Conservation (phyloP, 441 rosid genomes). For the Erodium texanum region DNA sequence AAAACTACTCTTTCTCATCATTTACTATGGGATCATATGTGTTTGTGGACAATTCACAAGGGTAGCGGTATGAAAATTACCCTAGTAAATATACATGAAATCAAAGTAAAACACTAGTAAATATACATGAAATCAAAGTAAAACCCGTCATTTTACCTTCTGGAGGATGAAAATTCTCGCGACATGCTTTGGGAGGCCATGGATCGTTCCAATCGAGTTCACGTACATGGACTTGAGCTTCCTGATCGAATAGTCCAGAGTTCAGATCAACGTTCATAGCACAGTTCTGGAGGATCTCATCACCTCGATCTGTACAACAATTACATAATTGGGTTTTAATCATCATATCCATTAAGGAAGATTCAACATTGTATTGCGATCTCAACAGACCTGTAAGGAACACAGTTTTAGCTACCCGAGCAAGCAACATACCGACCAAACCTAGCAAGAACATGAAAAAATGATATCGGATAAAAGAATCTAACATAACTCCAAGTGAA, state of each 20-base stretch:
- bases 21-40: no score
- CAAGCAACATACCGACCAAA: conserved; percentile 65
- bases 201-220: conserved; percentile 67
- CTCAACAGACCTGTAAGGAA: conserved; percentile 70
- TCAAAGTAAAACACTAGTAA: no score
- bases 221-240: conserved; percentile 45
- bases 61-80: no score
- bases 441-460: conserved; percentile 42
- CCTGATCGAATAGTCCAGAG: conserved; percentile 33
- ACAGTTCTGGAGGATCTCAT: conserved; percentile 66
- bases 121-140: neutral
- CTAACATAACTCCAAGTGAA: no score
- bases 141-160: conserved; percentile 27
- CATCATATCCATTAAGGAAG: neutral
- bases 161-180: conserved; percentile 20
- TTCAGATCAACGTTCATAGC: conserved; percentile 44
- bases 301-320: conserved; percentile 45
- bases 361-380: neutral
- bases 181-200: conserved; percentile 48
- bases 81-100: no score
- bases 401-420: conserved; percentile 53
- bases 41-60: no score
- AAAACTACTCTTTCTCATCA: no score
- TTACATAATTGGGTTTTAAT: neutral
- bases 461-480: neutral